Evolutionary conservation across 2,329 filamentous ascomycete genomes (phyloP), one percentile per base, ranked within the genome.

Genomic region (Septoria petroselini): DNA sequence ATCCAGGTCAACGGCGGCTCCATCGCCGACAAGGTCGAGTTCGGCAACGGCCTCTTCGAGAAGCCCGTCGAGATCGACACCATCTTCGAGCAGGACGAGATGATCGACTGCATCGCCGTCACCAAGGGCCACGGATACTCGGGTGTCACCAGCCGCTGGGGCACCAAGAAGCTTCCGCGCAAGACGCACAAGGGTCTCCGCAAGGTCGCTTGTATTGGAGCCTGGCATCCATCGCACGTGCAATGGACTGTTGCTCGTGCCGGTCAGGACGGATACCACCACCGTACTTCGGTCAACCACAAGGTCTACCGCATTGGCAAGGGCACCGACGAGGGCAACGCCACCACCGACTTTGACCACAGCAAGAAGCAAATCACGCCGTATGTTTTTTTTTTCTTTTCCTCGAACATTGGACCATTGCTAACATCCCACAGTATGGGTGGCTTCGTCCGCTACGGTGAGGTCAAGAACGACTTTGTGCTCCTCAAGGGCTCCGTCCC

Each of bases 131-230:
- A 97, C 82, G 93, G 93, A 75, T 97, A 88, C 87, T 81, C 82
- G 74, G 93, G 93, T 86, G 93, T 98, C 70, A 98, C 93, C 64
- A 81, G 85, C 76, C 85, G 93, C 80, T 98, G 93, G 93, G 93
- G 93, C 70, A 98, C 93, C 81, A 98, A 96, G 88, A 98, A 97
- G 89, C 89, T 98, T 71, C 93, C 93, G 67, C 89, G 93, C 74
- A 98, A 98, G 90, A 98, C 93, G 59, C 93, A 98, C 88, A 98
- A 98, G 86, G 93, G 93, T 95, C 90, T 98, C 72, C 86, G 93
- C 72, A 98, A 98, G 88, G 91, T 98, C 69, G 93, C 93, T 73
- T 98, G 93, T 95, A 98, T 98, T 76, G 93, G 93, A 88, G 93
- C 93, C 69, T 98, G 93, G 93, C 93, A 98, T 83, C 93, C 93